Evolutionary conservation across 306 rosid species (phyloP).

Genomic region (Dryas alaskensis): DNA sequence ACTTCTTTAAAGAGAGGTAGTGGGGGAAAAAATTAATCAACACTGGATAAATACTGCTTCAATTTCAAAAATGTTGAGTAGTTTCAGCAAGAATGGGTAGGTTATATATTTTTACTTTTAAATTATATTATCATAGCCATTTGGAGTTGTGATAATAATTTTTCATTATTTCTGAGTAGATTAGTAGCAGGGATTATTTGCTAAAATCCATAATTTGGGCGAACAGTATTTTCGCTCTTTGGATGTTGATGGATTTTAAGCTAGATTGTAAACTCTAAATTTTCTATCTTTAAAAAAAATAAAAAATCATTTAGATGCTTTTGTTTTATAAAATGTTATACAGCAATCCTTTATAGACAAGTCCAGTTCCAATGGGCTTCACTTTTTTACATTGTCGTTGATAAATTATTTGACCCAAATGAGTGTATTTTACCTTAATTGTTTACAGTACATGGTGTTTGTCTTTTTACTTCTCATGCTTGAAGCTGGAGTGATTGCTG

Average conservation of each 20-base stretch:
- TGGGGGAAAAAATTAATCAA: not conserved
- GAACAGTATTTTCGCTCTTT: not conserved
- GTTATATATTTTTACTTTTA: too few species aligned
- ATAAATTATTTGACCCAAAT: not conserved
- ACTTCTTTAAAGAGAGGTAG: not conserved
- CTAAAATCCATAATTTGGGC: too few species aligned
- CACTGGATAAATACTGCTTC: not conserved
- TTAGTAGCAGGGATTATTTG: too few species aligned
- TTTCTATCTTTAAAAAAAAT: not conserved
- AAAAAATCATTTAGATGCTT: not conserved
- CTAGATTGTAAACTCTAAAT: not conserved
- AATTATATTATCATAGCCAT: not conserved
- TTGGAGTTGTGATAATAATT: not conserved
- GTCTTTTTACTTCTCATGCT: conserved; percentile 55
- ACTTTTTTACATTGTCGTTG: not conserved
- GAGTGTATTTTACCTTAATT: conserved; percentile 24
- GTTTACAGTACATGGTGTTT: conserved; percentile 61
- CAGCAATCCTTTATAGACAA: not conserved
- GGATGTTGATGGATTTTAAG: not conserved
- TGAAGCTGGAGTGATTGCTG: conserved; percentile 67
- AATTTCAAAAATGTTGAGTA: not conserved
- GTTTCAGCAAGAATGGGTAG: not conserved
- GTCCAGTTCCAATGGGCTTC: not conserved
- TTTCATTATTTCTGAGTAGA: too few species aligned
- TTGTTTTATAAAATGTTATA: not conserved